phyloP scores from a whole-genome alignment of 78 protist genomes.

The Corallochytrium limacisporum region DNA sequence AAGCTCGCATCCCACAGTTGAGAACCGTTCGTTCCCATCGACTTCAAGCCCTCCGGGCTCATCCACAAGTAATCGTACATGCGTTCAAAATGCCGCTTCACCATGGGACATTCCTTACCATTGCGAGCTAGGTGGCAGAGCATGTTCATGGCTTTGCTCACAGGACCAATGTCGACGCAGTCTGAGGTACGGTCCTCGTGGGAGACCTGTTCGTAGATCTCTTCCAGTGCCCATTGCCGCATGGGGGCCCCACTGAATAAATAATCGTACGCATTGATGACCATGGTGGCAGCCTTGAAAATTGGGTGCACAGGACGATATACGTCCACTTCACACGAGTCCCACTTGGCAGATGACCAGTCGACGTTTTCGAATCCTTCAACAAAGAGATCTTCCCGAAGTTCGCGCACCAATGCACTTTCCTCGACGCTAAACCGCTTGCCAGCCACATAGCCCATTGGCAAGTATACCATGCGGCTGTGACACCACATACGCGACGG shows the following conservation, averaged over 20 bases:
- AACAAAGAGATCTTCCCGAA: conserved; percentile 6
- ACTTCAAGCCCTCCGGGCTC: conserved; percentile 57
- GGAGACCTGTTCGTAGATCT: too few relatives aligned
- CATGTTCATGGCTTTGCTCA: too few relatives aligned
- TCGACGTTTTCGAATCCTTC: too few relatives aligned
- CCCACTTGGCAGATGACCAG: too few relatives aligned
- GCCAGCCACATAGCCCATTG: conserved; percentile 70
- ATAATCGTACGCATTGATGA: too few relatives aligned
- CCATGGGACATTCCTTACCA: too few relatives aligned
- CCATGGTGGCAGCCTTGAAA: too few relatives aligned
- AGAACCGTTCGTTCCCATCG: conserved; percentile 82
- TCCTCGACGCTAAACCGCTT: not conserved
- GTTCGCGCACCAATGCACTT: conserved; percentile 4
- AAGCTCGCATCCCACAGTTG: conserved; percentile 86
- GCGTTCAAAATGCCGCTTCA: conserved; percentile 54
- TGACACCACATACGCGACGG: conserved; percentile 62
- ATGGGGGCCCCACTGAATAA: too few relatives aligned
- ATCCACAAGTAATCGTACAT: conserved; percentile 73
- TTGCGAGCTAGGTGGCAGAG: too few relatives aligned
- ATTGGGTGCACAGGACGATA: too few relatives aligned
- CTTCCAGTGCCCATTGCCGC: too few relatives aligned
- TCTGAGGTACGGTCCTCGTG: conserved; percentile 67
- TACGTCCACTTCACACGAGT: too few relatives aligned
- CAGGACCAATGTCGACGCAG: conserved; percentile 77
- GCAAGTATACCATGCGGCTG: conserved; percentile 76